Evolutionary conservation across 108 stramenopile genomes (phyloP).

Genomic region (Cyclotella cryptica): DNA sequence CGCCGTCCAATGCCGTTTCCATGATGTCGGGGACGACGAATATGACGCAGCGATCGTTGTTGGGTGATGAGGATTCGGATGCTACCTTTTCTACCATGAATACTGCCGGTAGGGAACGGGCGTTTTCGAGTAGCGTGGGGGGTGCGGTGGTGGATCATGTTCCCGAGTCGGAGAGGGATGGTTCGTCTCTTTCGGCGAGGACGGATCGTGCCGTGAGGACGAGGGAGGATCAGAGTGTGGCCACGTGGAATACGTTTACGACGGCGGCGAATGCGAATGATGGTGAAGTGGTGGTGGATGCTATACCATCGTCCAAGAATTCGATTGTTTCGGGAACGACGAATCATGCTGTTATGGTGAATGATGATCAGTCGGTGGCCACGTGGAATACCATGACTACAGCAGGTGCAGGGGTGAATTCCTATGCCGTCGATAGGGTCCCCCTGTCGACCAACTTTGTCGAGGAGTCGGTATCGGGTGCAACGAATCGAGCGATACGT

Average conservation of each 20-base stretch:
- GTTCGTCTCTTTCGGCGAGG: constrained; percentile 9
- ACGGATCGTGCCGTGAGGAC: constrained; percentile 35
- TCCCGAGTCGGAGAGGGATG: constrained; percentile 4
- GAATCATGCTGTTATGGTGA: constrained; percentile 26
- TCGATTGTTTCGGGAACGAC: constrained; percentile 47
- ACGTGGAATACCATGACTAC: constrained; percentile 50
- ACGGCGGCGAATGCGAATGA: constrained; percentile 11
- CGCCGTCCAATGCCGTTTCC: constrained; percentile 20
- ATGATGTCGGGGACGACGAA: constrained; percentile 4
- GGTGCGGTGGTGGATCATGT: constrained; percentile 25
- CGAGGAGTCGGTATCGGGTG: constrained; percentile 30
- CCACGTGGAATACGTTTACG: constrained; percentile 48
- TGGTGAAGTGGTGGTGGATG: constrained; percentile 20
- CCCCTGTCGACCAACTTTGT: constrained; percentile 28
- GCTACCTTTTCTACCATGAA: constrained; percentile 48
- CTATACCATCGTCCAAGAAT: constrained; percentile 1
- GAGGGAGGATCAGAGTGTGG: constrained; percentile 52
- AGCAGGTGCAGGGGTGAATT: constrained; percentile 25
- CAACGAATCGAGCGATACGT: constrained; percentile 38
- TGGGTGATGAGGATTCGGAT: constrained; percentile 38
- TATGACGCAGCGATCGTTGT: constrained; percentile 39
- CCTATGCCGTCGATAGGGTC: constrained; percentile 38
- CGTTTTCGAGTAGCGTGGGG: not conserved
- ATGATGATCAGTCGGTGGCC: constrained; percentile 50
- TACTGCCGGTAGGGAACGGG: constrained; percentile 30